Conservation (phyloP, 306 rosid genomes). For the Corylus americana region DNA sequence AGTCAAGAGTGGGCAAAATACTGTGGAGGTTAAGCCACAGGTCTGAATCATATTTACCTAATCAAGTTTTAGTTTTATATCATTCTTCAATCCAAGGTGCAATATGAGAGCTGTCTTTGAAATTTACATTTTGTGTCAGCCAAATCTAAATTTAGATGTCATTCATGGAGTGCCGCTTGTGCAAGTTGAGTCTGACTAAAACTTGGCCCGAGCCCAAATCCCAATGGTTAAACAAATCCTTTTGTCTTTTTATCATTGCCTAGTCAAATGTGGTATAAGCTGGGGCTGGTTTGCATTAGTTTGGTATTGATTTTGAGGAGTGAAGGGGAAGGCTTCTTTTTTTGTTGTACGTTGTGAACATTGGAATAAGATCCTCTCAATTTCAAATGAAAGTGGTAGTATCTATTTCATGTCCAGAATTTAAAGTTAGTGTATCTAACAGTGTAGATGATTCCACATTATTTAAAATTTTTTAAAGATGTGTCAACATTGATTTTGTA, state of each 20-base stretch:
- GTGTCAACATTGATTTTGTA: no score
- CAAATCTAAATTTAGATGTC: background rate
- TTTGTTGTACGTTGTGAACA: background rate
- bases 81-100: conserved; percentile 14
- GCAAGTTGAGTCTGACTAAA: background rate
- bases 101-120: background rate
- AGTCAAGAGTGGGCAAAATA: conserved; percentile 61
- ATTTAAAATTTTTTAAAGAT: no score
- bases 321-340: background rate
- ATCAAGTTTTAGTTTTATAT: background rate
- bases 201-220: background rate
- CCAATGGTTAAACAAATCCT: background rate
- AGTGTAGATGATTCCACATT: no score
- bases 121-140: background rate
- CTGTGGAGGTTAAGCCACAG: conserved; percentile 80
- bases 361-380: background rate
- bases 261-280: background rate
- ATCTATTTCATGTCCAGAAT: no score
- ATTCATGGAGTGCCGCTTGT: background rate
- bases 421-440: no score
- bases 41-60: conserved; percentile 34
- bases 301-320: background rate
- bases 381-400: no score
- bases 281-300: background rate
- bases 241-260: no score